A percentile compares a stretch with the other conserved stretches of the same genome.
phyloP scores from a whole-genome alignment of 2,329 filamentous ascomycete genomes.

The Botryotinia calthae region DNA sequence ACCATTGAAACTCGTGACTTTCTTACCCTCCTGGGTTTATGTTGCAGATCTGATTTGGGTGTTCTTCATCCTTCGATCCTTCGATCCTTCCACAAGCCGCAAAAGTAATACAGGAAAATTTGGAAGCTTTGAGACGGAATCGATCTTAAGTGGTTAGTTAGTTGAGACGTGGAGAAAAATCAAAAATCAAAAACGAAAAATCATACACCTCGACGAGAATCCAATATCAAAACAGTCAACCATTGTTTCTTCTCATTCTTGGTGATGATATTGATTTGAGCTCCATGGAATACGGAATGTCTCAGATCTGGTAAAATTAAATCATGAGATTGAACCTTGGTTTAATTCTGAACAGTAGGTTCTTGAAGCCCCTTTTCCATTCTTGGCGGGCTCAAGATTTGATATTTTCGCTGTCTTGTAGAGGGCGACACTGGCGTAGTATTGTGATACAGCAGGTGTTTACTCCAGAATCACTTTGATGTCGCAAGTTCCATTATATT shows the following conservation, averaged over 20 bases:
- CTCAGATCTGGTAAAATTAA: background rate
- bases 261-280: background rate
- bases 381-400: background rate
- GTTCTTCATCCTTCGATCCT: background rate
- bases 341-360: background rate
- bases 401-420: background rate
- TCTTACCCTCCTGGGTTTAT: background rate
- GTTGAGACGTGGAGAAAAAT: background rate
- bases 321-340: background rate
- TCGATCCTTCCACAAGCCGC: background rate
- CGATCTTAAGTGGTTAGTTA: background rate
- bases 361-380: background rate
- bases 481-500: background rate
- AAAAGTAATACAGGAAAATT: background rate
- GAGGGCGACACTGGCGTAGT: background rate
- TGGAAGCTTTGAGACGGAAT: background rate
- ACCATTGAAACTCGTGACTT: background rate
- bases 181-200: background rate
- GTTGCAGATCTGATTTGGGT: constrained; percentile 1
- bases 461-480: background rate
- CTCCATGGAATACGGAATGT: background rate
- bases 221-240: background rate
- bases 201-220: background rate
- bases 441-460: background rate
- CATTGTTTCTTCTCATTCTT: background rate